Base-by-base conservation (phyloP, 2,329 filamentous ascomycete species). In the Cercospora citrullina region DNA sequence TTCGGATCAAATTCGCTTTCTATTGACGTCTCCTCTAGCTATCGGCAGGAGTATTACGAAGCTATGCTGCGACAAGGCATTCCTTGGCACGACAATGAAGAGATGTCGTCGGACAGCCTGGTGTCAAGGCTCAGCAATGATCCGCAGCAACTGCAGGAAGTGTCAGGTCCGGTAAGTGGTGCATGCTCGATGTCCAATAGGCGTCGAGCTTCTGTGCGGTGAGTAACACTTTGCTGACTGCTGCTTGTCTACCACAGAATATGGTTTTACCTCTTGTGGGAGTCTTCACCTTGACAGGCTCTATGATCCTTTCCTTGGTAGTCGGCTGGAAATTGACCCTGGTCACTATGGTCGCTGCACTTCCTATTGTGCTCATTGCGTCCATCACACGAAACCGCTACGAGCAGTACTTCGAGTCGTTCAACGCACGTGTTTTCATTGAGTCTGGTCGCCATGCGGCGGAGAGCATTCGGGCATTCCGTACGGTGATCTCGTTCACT, bases 241-340 rank as follows among this genome's bases (percentile, higher is more conserved):
- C 12, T 31, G 30, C 30, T 9, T 31, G 30, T 12, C 30, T 31
- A 31, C 9, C 9, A 4, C 30, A 31, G 30, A 42, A 42, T n/a
- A 42, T 42, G 36, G 36, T 42, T n/a, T 7, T 42, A 16, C 36
- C 36, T 2, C 36, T 42, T n/a, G 36, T 42, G 5, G 36, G 36
- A 16, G 14, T 42, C 36, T 42, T 42, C 36, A 58, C 53, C 31
- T 39, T 39, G 31, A 30, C 21, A 18, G 18, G 30, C 10, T 58
- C 16, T 31, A 51, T 64, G n/a, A 51, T 51, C 12, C 30, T 64
- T 31, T 51, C 51, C 16, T 21, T 64, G 51, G 30, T 33, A 5
- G 82, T 93, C 58, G 89, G 89, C 2, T 93, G 91, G 91, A 90
- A 87, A 75, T 91, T 93, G 68, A 90, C 90, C 0, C 79, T 93